Evolutionary conservation across 306 rosid genomes (phyloP), one percentile per base, ranked within the genome.

Genomic region (Carpinus viminea): DNA sequence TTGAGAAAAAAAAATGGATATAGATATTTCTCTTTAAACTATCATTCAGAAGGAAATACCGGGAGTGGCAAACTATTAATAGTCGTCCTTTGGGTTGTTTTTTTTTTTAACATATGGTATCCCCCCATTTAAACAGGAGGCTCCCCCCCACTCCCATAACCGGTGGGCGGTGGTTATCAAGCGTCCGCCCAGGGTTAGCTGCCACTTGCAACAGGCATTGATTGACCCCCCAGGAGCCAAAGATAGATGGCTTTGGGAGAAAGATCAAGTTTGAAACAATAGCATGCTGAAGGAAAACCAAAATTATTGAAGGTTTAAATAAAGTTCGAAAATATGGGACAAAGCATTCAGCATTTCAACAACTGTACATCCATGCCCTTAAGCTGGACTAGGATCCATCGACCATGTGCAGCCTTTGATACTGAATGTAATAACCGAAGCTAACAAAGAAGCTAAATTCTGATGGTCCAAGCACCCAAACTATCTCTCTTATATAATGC

Each of bases 391-490:
- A 31, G 68, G 45, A 62, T 36, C 69, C 41, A 31, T 62, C 69
- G 2, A 34, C 4, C 20, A 13, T 17, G 59, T 53, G 46, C 69
- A 62, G 17, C 41, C 69, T 31, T 34, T 6, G 10, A 6, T 31
- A 62, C 69, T 31, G 69, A 62, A 62, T 15, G 20, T 15, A 62
- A 74, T n/a, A 47, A 70, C 74, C 9, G 70, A 78, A 76, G 74
- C 72, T 72, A 80, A 76, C 62, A 45, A 80, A 82, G 34, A 65
- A 82, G 69, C 78, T 57, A 78, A 62, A 68, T 43, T 59, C 47
- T 54, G 76, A 70, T 7, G 38, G 82, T 84, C 85, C 85, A 81
- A 50, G 74, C 74, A 77, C 79, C 76, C 66, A 68, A 78, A 73
- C 48, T 62, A 57, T 41, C 56, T 66, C 74, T 72, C 34, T 31